Percentiles rank a stretch among this genome's conserved stretches.
These are phyloP conservation scores for Nigrospora oryzae DNA, from an alignment of 2,329 filamentous ascomycete species.

Conservation along the genomic window DNA sequence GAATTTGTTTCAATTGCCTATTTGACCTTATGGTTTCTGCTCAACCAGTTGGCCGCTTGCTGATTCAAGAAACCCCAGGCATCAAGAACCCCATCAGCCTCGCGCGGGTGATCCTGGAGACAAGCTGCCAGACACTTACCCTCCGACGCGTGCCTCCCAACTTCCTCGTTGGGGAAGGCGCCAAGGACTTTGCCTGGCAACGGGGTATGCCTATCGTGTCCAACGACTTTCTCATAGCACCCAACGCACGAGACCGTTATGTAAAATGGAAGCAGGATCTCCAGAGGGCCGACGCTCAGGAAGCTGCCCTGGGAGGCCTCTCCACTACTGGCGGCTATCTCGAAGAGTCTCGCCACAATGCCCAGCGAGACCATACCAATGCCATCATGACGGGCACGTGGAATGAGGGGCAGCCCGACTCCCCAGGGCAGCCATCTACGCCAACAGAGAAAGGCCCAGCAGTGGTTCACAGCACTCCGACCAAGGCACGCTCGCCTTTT, in stretches of 20 bases:
- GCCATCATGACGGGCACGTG: constrained; percentile 49
- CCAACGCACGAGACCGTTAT: constrained; percentile 70
- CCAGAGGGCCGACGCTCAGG: constrained; percentile 41
- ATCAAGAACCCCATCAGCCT: constrained; percentile 89
- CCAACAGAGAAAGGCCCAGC: constrained; percentile 8
- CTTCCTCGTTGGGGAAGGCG: constrained; percentile 78
- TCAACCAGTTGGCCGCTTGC: too few relatives aligned
- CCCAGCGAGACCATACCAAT: constrained; percentile 38
- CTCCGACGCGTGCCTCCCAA: constrained; percentile 88
- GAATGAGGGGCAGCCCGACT: constrained; percentile 57
- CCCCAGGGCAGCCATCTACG: constrained; percentile 27
- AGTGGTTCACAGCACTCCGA: neutral
- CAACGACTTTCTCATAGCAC: constrained; percentile 72
- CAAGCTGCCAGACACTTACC: constrained; percentile 67
- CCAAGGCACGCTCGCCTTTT: neutral
- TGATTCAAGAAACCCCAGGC: constrained; percentile 42
- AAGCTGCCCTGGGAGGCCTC: neutral
- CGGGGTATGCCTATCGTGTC: constrained; percentile 66
- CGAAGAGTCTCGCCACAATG: constrained; percentile 9
- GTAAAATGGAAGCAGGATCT: constrained; percentile 71
- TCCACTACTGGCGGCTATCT: too few relatives aligned
- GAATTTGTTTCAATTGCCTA: neutral
- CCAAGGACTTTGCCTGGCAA: constrained; percentile 75
- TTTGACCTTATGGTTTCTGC: neutral
- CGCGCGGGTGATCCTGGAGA: constrained; percentile 74